Evolutionary conservation across 2,329 filamentous ascomycete species (phyloP).

Genomic region (Penicillium sp.): DNA sequence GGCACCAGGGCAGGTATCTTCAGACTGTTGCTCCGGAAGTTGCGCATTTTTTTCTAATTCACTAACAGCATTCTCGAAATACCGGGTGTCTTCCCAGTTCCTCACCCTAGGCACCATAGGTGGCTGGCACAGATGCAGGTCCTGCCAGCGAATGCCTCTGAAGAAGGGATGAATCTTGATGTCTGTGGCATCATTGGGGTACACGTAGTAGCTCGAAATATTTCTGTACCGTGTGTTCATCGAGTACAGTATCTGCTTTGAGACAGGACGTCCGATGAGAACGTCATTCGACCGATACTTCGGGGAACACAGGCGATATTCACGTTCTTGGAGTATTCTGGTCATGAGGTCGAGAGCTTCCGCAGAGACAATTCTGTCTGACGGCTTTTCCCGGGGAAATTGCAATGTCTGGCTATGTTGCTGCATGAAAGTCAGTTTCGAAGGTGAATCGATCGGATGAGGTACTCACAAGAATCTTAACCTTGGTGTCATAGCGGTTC

Average conservation of each 20-base stretch:
- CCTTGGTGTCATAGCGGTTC: constrained; percentile 78
- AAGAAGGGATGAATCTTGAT: constrained; percentile 92
- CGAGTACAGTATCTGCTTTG: constrained; percentile 33
- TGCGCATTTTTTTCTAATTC: constrained; percentile 14
- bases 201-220: constrained; percentile 66
- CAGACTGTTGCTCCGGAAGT: background rate
- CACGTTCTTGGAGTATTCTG: constrained; percentile 71
- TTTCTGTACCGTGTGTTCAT: constrained; percentile 38
- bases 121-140: constrained; percentile 68
- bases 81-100: constrained; percentile 73
- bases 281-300: constrained; percentile 71
- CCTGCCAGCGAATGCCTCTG: constrained; percentile 73
- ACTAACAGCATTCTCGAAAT: constrained; percentile 57
- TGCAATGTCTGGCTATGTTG: constrained; percentile 69
- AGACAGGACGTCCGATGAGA: constrained; percentile 31
- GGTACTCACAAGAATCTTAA: constrained; percentile 71
- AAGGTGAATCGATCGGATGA: constrained; percentile 16
- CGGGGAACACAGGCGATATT: constrained; percentile 72
- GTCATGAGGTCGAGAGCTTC: constrained; percentile 77
- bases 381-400: constrained; percentile 64
- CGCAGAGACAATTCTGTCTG: constrained; percentile 61
- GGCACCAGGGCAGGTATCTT: background rate
- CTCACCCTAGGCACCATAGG: constrained; percentile 78
- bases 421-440: constrained; percentile 42
- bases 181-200: constrained; percentile 79